Percentiles rank a stretch among this genome's conserved stretches.
These are phyloP conservation scores for Phlyctochytrium planicorne DNA, from an alignment of 192 early-diverging fungal genomes.

Conservation along the genomic window DNA sequence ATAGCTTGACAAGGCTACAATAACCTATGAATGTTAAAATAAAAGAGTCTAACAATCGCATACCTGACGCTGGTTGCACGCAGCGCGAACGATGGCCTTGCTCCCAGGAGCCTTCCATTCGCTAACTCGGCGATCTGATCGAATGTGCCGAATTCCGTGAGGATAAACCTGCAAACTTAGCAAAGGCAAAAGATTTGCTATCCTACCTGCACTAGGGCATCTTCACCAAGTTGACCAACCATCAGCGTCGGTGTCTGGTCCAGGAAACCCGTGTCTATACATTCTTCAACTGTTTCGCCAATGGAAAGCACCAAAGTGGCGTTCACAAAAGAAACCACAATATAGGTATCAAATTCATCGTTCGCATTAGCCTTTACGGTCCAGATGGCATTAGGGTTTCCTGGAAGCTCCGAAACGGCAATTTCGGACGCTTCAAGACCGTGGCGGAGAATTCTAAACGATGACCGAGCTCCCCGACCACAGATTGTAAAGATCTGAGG, in stretches of 20 bases:
- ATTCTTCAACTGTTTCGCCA: conserved; percentile 91
- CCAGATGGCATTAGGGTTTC: conserved; percentile 92
- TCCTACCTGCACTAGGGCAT: conserved; percentile 78
- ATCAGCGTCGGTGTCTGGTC: conserved; percentile 80
- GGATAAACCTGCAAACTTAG: conserved; percentile 62
- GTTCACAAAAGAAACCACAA: conserved; percentile 90
- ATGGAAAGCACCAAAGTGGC: conserved; percentile 91
- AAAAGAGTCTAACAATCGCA: background rate
- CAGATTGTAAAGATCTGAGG: conserved; percentile 92
- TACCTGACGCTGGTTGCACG: conserved; percentile 74
- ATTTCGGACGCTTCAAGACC: conserved; percentile 91
- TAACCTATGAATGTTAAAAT: conserved; percentile 47
- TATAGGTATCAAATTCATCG: conserved; percentile 74
- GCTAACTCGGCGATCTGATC: conserved; percentile 79
- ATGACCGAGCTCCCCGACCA: conserved; percentile 75
- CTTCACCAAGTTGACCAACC: conserved; percentile 81
- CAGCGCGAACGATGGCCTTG: conserved; percentile 71
- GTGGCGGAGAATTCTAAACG: conserved; percentile 87
- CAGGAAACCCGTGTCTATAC: conserved; percentile 86
- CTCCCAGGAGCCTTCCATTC: conserved; percentile 90
- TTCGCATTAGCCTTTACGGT: conserved; percentile 46
- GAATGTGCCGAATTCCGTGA: conserved; percentile 86
- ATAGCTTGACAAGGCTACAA: conserved; percentile 78
- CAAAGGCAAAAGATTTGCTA: conserved; percentile 5
- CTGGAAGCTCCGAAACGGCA: conserved; percentile 90